phyloP scores from a whole-genome alignment of 179 eudicot genomes.

The Beta macrorhiza region DNA sequence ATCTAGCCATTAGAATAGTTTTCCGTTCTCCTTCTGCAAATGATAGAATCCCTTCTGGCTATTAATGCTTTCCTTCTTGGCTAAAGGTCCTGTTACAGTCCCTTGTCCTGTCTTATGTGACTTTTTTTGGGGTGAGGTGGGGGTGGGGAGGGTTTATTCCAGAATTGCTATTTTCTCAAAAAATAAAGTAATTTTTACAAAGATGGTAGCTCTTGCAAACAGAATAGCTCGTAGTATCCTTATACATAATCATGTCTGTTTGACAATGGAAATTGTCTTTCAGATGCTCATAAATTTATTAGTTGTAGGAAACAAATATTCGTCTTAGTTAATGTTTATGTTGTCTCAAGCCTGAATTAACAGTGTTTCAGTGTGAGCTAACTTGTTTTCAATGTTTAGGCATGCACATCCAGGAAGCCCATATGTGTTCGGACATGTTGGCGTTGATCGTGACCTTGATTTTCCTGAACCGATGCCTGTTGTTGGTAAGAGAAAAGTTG shows the following conservation, averaged over 20 bases:
- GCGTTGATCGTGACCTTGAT: constrained; percentile 86
- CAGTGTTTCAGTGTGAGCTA: constrained; percentile 10
- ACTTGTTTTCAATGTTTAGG: constrained; percentile 38
- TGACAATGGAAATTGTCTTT: background rate
- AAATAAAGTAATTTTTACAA: background rate
- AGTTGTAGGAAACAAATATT: background rate
- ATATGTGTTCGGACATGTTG: constrained; percentile 93
- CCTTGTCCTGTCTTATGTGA: too few species aligned
- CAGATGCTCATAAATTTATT: background rate
- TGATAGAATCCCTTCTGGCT: too few species aligned
- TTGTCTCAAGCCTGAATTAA: constrained; percentile 3
- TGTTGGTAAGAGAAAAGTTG: constrained; percentile 56
- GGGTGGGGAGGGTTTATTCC: background rate
- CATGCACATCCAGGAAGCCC: constrained; percentile 99
- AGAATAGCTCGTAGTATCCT: background rate
- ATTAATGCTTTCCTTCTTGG: too few species aligned
- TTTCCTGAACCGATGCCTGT: constrained; percentile 99
- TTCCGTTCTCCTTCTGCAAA: too few species aligned
- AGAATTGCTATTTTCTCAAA: background rate
- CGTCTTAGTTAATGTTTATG: background rate
- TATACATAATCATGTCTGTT: background rate
- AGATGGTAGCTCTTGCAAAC: constrained; percentile 8
- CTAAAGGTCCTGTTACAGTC: too few species aligned
- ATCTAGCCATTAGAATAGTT: too few species aligned
- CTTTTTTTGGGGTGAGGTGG: too few species aligned